Evolutionary conservation across 371 early-diverging fungal genomes (phyloP).

Genomic region (Mucor sp.): DNA sequence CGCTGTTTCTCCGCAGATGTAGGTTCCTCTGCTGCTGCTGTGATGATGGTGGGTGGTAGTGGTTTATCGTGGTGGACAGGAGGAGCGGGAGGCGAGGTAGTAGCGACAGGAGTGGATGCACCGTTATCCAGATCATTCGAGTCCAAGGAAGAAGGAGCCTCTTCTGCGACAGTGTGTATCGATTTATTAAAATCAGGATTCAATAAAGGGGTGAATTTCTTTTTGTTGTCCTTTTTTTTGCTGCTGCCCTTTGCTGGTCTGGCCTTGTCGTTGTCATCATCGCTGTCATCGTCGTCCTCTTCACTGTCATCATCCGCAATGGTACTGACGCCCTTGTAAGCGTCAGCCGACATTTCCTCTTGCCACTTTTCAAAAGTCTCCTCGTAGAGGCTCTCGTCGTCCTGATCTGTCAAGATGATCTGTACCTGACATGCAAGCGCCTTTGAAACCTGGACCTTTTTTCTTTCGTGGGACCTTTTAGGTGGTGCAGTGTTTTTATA

Average conservation of each 20-base stretch:
- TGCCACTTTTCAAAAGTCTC: constrained; percentile 35
- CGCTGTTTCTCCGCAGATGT: not conserved
- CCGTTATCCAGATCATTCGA: not conserved
- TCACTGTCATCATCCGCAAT: not conserved
- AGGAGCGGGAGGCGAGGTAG: not conserved
- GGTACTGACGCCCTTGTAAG: not conserved
- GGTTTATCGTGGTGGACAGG: not conserved
- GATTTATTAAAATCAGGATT: constrained; percentile 23
- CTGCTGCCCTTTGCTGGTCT: not conserved
- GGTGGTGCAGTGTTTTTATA: constrained; percentile 13
- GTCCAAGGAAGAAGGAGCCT: not conserved
- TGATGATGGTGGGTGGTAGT: not conserved
- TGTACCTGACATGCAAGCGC: constrained; percentile 26
- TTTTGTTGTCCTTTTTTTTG: not conserved
- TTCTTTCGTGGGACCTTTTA: constrained; percentile 13
- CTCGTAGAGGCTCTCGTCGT: constrained; percentile 9
- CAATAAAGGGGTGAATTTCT: constrained; percentile 10
- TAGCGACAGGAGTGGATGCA: not conserved
- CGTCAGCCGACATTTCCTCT: constrained; percentile 37
- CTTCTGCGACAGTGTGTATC: not conserved
- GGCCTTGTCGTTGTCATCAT: not conserved
- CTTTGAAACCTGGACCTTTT: constrained; percentile 27
- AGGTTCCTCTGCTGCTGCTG: not conserved
- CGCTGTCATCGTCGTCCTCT: not conserved
- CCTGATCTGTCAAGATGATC: constrained; percentile 27